Evolutionary conservation across 345 rosid species (phyloP).

Genomic region (Populus euphratica): DNA sequence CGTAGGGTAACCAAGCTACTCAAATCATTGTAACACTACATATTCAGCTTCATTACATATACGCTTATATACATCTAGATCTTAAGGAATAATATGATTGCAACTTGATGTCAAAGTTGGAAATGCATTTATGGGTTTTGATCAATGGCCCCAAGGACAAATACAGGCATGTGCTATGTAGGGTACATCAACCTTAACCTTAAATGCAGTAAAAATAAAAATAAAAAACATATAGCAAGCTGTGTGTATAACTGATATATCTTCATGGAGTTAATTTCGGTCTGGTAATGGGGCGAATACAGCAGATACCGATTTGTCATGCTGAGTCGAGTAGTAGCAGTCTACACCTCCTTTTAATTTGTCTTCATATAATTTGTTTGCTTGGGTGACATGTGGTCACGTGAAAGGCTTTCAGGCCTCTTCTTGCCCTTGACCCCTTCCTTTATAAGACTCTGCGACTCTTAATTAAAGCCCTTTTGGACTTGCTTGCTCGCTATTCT

Average conservation of each 20-base stretch:
- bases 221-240: neutral
- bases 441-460: conserved; percentile 2
- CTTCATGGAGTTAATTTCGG: neutral
- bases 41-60: neutral
- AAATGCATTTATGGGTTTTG: conserved; percentile 11
- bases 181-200: conserved; percentile 15
- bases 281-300: neutral
- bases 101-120: neutral
- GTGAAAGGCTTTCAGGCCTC: conserved; percentile 42
- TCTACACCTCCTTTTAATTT: conserved; percentile 40
- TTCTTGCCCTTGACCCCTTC: neutral
- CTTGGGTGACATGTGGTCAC: conserved; percentile 43
- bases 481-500: neutral
- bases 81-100: neutral
- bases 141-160: conserved; percentile 20
- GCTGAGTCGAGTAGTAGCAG: conserved; percentile 35
- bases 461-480: conserved; percentile 2
- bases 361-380: conserved; percentile 34
- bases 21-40: neutral
- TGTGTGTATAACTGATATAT: neutral
- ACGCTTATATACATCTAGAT: neutral
- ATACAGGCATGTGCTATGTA: conserved; percentile 29
- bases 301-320: conserved; percentile 37
- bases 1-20: neutral
- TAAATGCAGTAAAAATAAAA: neutral